Evolutionary conservation across 805 yeast genomes (phyloP), one percentile per base, ranked within the genome.

Genomic region (Saccharomycopsis sp.): DNA sequence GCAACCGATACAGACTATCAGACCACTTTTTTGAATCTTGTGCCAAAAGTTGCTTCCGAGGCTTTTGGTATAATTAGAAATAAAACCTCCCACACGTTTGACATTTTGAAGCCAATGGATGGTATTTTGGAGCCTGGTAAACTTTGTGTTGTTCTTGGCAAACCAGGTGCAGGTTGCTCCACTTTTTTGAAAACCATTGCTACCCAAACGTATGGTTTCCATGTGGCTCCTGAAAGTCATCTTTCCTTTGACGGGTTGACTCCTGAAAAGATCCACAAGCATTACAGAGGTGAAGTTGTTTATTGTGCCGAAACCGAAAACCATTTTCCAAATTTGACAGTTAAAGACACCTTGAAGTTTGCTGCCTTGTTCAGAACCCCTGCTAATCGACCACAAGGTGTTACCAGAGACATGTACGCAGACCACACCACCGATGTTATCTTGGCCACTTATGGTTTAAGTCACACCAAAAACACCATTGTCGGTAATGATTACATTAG

Each of bases 151-250:
- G 88, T 81, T 8, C 62, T 81, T 34, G 89, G 92, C 43, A 71
- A 88, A 58, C 89, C 89, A 1, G 89, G 89, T 51, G 68, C 81
- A 27, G 84, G 84, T 32, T 77, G 84, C 51, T 63, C 82, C 5
- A 75, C 83, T 3, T 60, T 75, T 38, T 62, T 77, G 50, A 75
- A 75, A 52, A 62, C 79, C 4, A 58, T 77, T 35, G 67, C 79
- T 31, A 62, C 73, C 23, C 67, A 68, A 35, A 75, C 80, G 2
- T 68, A 72, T 51, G 82, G 80, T 31, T 75, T 70, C 57, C 56
- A 66, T 32, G 52, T 74, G 30, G 71, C 64, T 38, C 50, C 59
- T 16, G 67, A 64, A 21, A 59, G 76, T 3, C 50, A 52, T n/a
- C 59, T 77, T 39, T 63, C 73, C 8, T 74, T 69, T 53, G 73